phyloP scores from a whole-genome alignment of 805 yeast genomes.

The Wickerhamomyces canadensis region DNA sequence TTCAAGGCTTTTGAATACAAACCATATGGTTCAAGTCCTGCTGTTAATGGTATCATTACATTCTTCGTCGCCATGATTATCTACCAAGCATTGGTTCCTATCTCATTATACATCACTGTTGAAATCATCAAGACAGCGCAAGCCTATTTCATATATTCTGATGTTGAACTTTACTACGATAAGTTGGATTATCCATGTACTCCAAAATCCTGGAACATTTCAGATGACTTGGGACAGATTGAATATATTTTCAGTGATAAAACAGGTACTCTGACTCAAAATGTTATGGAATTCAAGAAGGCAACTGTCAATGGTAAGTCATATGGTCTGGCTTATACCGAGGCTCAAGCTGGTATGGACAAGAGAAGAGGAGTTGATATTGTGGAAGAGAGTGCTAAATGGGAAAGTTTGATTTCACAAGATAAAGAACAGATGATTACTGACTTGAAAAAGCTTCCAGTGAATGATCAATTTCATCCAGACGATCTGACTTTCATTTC shows the following conservation, averaged over 20 bases:
- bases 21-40: conserved; percentile 59
- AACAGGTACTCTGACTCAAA: conserved; percentile 81
- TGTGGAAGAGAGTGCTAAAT: conserved; percentile 46
- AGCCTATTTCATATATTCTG: conserved; percentile 75
- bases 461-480: conserved; percentile 38
- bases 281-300: conserved; percentile 81
- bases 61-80: conserved; percentile 74
- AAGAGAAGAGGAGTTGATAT: conserved; percentile 73
- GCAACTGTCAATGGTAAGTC: conserved; percentile 68
- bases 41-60: conserved; percentile 61
- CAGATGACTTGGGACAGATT: conserved; percentile 82
- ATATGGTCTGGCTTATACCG: conserved; percentile 79
- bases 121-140: conserved; percentile 81
- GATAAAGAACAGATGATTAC: conserved; percentile 58
- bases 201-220: conserved; percentile 80
- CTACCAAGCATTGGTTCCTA: conserved; percentile 78
- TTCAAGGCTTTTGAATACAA: conserved; percentile 61
- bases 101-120: conserved; percentile 73
- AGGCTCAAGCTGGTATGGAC: conserved; percentile 72
- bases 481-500: conserved; percentile 67
- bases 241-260: conserved; percentile 82
- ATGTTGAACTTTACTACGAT: conserved; percentile 64
- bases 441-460: conserved; percentile 29
- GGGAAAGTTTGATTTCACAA: conserved; percentile 43
- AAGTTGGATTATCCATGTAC: conserved; percentile 73